Conservation (phyloP, 192 early-diverging fungal genomes). For the Glomus cerebriforme region DNA sequence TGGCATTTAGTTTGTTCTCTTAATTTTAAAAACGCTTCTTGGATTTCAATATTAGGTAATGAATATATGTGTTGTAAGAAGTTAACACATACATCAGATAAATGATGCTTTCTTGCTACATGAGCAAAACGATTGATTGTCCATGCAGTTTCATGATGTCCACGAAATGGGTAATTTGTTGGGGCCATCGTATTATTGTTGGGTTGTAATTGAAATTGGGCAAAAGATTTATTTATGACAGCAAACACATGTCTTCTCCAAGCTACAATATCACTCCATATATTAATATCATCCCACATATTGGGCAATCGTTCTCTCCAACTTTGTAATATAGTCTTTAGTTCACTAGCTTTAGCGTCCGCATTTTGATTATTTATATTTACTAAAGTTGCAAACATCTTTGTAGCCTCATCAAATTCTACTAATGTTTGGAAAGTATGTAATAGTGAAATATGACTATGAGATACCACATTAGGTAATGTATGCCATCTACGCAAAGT, state of each 20-base stretch:
- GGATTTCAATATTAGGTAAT: slow-evolving; percentile 99
- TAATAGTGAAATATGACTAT: slow-evolving; percentile 84
- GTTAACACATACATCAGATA: slow-evolving; percentile 91
- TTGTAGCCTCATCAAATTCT: slow-evolving; percentile 90
- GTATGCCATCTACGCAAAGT: slow-evolving; percentile 87
- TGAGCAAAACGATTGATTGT: slow-evolving; percentile 99
- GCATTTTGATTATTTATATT: slow-evolving; percentile 57
- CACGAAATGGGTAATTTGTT: slow-evolving; percentile 89
- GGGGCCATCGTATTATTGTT: slow-evolving; percentile 52
- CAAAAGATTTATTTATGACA: slow-evolving; percentile 93
- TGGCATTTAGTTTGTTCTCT: slow-evolving; percentile 99
- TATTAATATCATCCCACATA: slow-evolving; percentile 94
- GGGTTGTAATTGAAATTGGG: slow-evolving; percentile 70
- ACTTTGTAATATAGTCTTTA: slow-evolving; percentile 87
- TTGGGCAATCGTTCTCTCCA: slow-evolving; percentile 98
- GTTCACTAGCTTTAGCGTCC: slow-evolving; percentile 81
- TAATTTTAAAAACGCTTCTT: slow-evolving; percentile 96
- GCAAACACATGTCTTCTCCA: slow-evolving; percentile 98
- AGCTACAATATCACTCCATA: slow-evolving; percentile 97
- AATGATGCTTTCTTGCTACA: slow-evolving; percentile 91
- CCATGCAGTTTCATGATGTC: slow-evolving; percentile 99
- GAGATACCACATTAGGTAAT: slow-evolving; percentile 82
- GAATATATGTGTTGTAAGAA: slow-evolving; percentile 97
- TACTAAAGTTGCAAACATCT: slow-evolving; percentile 85
- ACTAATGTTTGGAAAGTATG: slow-evolving; percentile 97